Base-by-base conservation (phyloP, 176 grass and related monocot genomes). In the Hyparrhenia diplandra region DNA sequence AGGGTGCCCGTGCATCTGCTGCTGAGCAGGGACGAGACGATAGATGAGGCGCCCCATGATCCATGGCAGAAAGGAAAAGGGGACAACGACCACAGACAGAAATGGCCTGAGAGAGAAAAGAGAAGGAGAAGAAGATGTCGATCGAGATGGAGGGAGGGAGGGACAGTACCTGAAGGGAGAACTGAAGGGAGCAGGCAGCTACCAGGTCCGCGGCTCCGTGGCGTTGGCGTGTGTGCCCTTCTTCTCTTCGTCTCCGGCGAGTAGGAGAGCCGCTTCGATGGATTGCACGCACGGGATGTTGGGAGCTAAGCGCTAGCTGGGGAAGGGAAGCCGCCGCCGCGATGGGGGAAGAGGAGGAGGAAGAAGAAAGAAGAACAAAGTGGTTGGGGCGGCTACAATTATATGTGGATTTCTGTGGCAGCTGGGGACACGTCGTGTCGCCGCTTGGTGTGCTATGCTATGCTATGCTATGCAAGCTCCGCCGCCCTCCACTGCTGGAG, bases 381-480 rank as follows among this genome's bases (percentile, higher is more conserved):
- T 82, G 16, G 71, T 76, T 76, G 78, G 63, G n/a, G n/a, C n/a
- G 49, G 14, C 49, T 5, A 13, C 76, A 66, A 80, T 80, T 86
- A 57, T 32, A 39, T 55, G 55, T 11, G 31, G 29, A 67, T 67
- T 45, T 86, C 46, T 74, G 58, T 42, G 13, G 13, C 14, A 43
- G 75, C 42, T 45, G 42, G 5, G 9, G 39, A n/a, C n/a, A n/a
- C n/a, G n/a, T n/a, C 37, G 45, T 55, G 8, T 11, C 21, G 13
- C 24, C 12, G 78, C 64, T 13, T 55, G 49, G 18, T 52, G 49
- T 51, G 45, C 13, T 49, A 6, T 51, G 49, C 6, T 52, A 2
- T 52, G 49, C 6, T 52, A n/a, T n/a, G 47, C 5, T 51, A n/a
- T n/a, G n/a, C n/a, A n/a, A 51, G 47, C 47, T 51, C 47, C 6